Conservation (phyloP, 768 basidiomycete species). For the Boletus rubropictus region DNA sequence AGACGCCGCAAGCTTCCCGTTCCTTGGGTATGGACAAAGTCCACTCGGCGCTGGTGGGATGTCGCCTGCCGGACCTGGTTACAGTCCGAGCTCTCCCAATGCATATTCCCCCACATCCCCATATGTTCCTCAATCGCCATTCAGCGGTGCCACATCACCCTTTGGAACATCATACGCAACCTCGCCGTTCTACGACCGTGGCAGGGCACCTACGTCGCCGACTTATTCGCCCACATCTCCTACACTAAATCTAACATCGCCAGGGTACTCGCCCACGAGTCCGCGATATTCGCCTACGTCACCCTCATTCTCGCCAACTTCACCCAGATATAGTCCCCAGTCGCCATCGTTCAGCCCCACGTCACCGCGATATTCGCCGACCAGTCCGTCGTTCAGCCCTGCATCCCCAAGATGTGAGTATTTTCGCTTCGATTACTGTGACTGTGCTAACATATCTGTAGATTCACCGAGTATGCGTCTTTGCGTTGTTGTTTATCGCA, state of each 20-base stretch:
- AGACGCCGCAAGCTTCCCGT: constrained; percentile 69
- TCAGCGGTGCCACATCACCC: constrained; percentile 74
- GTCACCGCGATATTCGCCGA: constrained; percentile 84
- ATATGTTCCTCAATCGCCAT: constrained; percentile 81
- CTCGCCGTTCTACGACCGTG: constrained; percentile 73
- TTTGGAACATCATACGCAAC: constrained; percentile 78
- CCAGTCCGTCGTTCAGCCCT: constrained; percentile 87
- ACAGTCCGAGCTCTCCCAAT: constrained; percentile 89
- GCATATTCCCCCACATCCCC: constrained; percentile 88
- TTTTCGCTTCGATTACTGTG: background rate
- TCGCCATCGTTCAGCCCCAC: constrained; percentile 89
- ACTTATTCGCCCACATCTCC: constrained; percentile 89
- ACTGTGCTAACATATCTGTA: constrained; percentile 22
- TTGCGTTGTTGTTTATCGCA: background rate
- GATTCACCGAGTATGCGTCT: constrained; percentile 74
- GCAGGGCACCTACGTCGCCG: constrained; percentile 67
- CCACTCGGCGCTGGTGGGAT: constrained; percentile 78
- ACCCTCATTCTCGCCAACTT: constrained; percentile 80
- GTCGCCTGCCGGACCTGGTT: constrained; percentile 84
- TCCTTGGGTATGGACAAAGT: constrained; percentile 78
- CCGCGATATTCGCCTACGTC: constrained; percentile 84
- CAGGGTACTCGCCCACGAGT: constrained; percentile 62
- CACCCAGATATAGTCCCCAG: constrained; percentile 80
- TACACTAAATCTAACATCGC: constrained; percentile 74
- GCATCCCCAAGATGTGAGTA: constrained; percentile 85